These are phyloP conservation scores for Cajanus cajan DNA, from an alignment of 306 rosid genomes.

Conservation along the genomic window DNA sequence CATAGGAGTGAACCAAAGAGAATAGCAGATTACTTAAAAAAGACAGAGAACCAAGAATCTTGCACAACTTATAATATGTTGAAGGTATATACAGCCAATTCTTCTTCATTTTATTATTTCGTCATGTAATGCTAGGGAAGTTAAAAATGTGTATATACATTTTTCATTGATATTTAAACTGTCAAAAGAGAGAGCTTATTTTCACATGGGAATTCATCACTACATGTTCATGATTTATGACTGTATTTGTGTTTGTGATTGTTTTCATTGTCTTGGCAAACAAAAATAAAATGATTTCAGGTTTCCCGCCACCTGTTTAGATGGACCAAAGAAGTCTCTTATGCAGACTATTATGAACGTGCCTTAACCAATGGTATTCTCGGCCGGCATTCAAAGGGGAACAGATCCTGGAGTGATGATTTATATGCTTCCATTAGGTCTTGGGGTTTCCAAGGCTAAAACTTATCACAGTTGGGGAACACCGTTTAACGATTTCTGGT, in stretches of 20 bases:
- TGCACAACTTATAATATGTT: constrained; percentile 94
- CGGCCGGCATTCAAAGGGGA: constrained; percentile 81
- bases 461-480: constrained; percentile 72
- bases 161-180: neutral
- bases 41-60: constrained; percentile 81
- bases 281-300: constrained; percentile 41
- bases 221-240: neutral
- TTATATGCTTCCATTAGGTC: constrained; percentile 79
- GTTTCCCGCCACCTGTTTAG: constrained; percentile 80
- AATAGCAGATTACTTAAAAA: constrained; percentile 45
- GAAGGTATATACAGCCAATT: constrained; percentile 51
- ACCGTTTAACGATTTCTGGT: constrained; percentile 65
- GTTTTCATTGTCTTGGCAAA: constrained; percentile 14
- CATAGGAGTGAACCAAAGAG: constrained; percentile 71
- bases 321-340: constrained; percentile 81
- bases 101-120: neutral
- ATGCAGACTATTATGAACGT: constrained; percentile 89
- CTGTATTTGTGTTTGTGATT: neutral
- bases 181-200: neutral
- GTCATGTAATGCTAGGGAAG: neutral
- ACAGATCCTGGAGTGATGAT: constrained; percentile 93
- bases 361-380: constrained; percentile 89
- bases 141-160: neutral
- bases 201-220: neutral
- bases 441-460: constrained; percentile 70